A percentile compares a stretch with the other conserved stretches of the same genome.
Conservation (phyloP, 2,329 filamentous ascomycete species). For the Colletotrichum sp. region DNA sequence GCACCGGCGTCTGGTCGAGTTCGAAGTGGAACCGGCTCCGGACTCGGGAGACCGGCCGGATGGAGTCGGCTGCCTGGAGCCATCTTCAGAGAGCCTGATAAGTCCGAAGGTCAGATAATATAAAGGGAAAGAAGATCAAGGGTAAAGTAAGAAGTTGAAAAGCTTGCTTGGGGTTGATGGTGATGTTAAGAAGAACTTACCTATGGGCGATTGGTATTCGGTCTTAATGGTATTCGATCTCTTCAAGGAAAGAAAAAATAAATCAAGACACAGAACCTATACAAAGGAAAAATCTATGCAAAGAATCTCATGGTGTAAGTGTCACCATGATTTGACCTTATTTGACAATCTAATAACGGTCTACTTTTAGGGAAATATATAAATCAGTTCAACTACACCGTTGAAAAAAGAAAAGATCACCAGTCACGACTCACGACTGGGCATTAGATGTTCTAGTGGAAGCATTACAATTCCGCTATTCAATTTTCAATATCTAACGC, state of each 20-base stretch:
- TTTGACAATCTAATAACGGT: not conserved
- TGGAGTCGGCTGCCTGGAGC: not conserved
- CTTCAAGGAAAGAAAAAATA: not conserved
- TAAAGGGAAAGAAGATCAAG: not conserved
- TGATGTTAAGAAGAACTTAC: not conserved
- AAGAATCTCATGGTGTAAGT: not conserved
- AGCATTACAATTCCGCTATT: not conserved
- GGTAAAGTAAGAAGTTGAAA: not conserved
- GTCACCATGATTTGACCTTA: not conserved
- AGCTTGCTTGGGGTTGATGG: not conserved
- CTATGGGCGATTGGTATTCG: not conserved
- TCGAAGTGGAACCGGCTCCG: not conserved
- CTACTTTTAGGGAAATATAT: not conserved
- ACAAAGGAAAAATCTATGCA: not conserved
- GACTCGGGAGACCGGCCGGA: not conserved
- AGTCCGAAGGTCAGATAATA: not conserved
- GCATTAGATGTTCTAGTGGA: not conserved
- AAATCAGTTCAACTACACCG: not conserved
- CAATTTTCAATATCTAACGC: not conserved
- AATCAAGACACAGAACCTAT: rapidly evolving
- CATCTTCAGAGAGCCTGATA: not conserved
- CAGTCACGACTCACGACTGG: not conserved
- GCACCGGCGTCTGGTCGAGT: not conserved
- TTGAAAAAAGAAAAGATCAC: not conserved
- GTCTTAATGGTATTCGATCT: not conserved